These are phyloP conservation scores for Amborella trichopoda DNA, from an alignment of 164 flowering plant species.

Conservation along the genomic window DNA sequence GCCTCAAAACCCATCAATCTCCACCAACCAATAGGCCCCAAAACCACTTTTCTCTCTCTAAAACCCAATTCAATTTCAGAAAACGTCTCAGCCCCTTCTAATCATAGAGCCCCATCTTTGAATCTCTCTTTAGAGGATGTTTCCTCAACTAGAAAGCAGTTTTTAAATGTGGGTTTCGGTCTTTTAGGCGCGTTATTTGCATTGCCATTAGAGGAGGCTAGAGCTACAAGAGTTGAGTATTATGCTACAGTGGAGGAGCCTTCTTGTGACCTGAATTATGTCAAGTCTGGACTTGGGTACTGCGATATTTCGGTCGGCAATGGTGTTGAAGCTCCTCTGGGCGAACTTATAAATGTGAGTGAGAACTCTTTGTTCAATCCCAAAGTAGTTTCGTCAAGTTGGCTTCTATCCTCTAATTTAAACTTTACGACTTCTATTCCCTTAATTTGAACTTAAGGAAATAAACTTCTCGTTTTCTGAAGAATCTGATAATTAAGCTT, in stretches of 20 bases:
- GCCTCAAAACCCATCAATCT: too few relatives aligned
- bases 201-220: slow-evolving; percentile 27
- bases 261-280: slow-evolving; percentile 53
- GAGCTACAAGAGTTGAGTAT: slow-evolving; percentile 79
- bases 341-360: slow-evolving; percentile 75
- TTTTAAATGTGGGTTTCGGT: slow-evolving; percentile 35
- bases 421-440: too few relatives aligned
- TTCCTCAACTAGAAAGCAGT: slow-evolving; percentile 14
- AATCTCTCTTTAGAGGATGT: slow-evolving; percentile 8
- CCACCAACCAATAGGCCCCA: too few relatives aligned
- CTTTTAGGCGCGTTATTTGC: slow-evolving; percentile 49
- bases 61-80: slow-evolving; percentile 1
- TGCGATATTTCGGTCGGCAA: slow-evolving; percentile 60
- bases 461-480: too few relatives aligned
- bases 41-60: too few relatives aligned
- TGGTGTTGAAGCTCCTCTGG: slow-evolving; percentile 50
- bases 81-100: slow-evolving; percentile 9
- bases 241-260: slow-evolving; percentile 79
- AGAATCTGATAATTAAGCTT: too few relatives aligned
- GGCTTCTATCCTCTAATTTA: too few relatives aligned
- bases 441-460: too few relatives aligned
- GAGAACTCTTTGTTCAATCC: background rate
- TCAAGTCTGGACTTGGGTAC: slow-evolving; percentile 66
- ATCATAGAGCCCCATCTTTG: slow-evolving; percentile 2
- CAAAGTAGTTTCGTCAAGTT: too few relatives aligned